A percentile compares a stretch with the other conserved stretches of the same genome.
Conservation (phyloP, 2,329 filamentous ascomycete genomes). For the Monosporascus sp. region DNA sequence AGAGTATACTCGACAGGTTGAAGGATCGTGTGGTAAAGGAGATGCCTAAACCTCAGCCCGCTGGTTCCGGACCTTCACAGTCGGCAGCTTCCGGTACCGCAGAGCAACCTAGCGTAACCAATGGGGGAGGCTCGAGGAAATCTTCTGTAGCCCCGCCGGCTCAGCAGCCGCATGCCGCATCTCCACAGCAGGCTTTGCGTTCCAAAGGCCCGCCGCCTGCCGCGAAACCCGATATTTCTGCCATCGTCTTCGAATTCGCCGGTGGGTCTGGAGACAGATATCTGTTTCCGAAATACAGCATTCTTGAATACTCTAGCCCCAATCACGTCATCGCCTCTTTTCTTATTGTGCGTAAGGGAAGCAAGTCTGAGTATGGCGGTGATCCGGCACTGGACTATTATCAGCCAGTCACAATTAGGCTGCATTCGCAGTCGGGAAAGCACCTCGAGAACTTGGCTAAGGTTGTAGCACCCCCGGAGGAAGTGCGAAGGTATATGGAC, state of each 20-base stretch:
- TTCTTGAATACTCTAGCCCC: slow-evolving; percentile 60
- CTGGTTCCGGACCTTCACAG: slow-evolving; percentile 14
- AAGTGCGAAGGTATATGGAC: slow-evolving; percentile 63
- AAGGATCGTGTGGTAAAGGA: slow-evolving; percentile 37
- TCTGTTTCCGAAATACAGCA: slow-evolving; percentile 72
- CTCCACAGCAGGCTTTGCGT: slow-evolving; percentile 48
- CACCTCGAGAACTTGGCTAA: slow-evolving; percentile 56
- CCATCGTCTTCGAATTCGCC: slow-evolving; percentile 64
- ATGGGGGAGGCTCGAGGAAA: slow-evolving; percentile 26
- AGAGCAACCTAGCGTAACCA: slow-evolving; percentile 25
- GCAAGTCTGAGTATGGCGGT: slow-evolving; percentile 58
- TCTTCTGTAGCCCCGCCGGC: slow-evolving; percentile 14
- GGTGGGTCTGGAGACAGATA: slow-evolving; percentile 68
- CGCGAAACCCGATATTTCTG: slow-evolving; percentile 55
- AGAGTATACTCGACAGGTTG: slow-evolving; percentile 45
- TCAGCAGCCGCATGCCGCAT: slow-evolving; percentile 11
- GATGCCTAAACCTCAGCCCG: slow-evolving; percentile 17
- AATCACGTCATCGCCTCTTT: slow-evolving; percentile 69
- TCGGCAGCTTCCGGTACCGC: slow-evolving; percentile 22
- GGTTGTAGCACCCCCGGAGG: slow-evolving; percentile 58
- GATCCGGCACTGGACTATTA: slow-evolving; percentile 66
- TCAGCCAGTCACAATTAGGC: slow-evolving; percentile 63
- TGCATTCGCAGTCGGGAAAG: slow-evolving; percentile 49
- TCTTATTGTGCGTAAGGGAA: slow-evolving; percentile 68
- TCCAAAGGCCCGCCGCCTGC: slow-evolving; percentile 54